Percentiles rank a stretch among this genome's conserved stretches.
Conservation (phyloP, 371 early-diverging fungal species). For the Entomophthora muscae region DNA sequence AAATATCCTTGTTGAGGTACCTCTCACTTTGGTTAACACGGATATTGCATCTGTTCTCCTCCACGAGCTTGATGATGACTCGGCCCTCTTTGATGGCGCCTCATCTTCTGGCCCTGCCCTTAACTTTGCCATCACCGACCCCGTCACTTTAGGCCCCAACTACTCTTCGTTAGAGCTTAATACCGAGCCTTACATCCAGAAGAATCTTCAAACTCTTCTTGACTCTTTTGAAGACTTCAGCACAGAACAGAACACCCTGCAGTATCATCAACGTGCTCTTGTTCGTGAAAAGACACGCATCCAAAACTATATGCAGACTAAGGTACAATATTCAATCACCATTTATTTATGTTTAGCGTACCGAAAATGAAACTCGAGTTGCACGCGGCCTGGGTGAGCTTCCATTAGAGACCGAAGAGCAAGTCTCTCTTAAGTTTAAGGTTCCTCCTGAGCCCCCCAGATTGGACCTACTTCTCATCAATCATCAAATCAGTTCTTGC, state of each 20-base stretch:
- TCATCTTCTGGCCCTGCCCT: conserved; percentile 16
- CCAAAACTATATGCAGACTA: conserved; percentile 33
- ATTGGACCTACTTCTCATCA: conserved; percentile 70
- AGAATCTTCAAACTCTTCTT: conserved; percentile 71
- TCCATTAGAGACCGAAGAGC: conserved; percentile 48
- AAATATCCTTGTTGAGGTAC: conserved; percentile 77
- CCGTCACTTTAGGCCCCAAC: conserved; percentile 54
- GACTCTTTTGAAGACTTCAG: conserved; percentile 80
- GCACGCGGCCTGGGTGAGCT: conserved; percentile 55
- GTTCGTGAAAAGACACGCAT: conserved; percentile 69
- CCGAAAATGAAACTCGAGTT: conserved; percentile 60
- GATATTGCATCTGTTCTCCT: conserved; percentile 63
- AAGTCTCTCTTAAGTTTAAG: conserved; percentile 44
- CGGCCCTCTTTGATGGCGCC: conserved; percentile 12
- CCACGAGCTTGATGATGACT: conserved; percentile 47
- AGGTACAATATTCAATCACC: conserved; percentile 19
- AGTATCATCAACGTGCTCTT: conserved; percentile 80
- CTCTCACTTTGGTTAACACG: conserved; percentile 70
- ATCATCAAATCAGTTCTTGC: conserved; percentile 76
- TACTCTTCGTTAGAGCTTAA: conserved; percentile 66
- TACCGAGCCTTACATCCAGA: conserved; percentile 62
- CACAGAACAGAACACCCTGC: conserved; percentile 80
- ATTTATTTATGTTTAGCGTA: conserved; percentile 19
- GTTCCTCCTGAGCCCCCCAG: conserved; percentile 74
- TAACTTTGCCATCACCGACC: conserved; percentile 13